These are phyloP conservation scores for Amanita rimosa DNA, from an alignment of 768 basidiomycete genomes.

Conservation along the genomic window DNA sequence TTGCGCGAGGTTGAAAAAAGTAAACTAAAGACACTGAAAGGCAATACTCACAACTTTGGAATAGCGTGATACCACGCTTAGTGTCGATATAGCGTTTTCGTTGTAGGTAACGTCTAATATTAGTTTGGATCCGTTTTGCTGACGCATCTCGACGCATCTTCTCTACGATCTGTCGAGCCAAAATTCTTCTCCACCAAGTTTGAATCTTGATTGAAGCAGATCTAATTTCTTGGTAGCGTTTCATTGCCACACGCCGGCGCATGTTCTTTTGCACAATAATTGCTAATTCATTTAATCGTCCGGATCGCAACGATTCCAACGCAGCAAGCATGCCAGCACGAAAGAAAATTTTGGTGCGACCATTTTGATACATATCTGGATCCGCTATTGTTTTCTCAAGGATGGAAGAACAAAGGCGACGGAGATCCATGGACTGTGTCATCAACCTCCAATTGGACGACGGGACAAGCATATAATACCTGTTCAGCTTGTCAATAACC, in stretches of 20 bases:
- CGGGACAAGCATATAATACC: slow-evolving; percentile 94
- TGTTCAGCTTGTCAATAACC: slow-evolving; percentile 20
- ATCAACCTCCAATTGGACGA: slow-evolving; percentile 81
- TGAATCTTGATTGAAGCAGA: slow-evolving; percentile 76
- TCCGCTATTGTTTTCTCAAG: slow-evolving; percentile 83
- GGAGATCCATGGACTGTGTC: slow-evolving; percentile 75
- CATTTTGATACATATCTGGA: slow-evolving; percentile 93
- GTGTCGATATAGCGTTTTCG: slow-evolving; percentile 57
- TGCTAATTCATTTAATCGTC: slow-evolving; percentile 80
- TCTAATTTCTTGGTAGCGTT: slow-evolving; percentile 64
- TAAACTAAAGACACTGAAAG: not conserved
- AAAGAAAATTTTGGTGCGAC: slow-evolving; percentile 98
- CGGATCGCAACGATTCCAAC: slow-evolving; percentile 82
- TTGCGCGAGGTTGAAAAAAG: slow-evolving; percentile 14
- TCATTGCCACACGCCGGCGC: slow-evolving; percentile 74
- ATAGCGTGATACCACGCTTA: slow-evolving; percentile 47
- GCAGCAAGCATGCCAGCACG: slow-evolving; percentile 97
- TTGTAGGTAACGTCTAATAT: slow-evolving; percentile 62
- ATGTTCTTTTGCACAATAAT: slow-evolving; percentile 98
- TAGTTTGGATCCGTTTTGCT: slow-evolving; percentile 67
- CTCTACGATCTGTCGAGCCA: slow-evolving; percentile 64
- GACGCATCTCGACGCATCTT: slow-evolving; percentile 62
- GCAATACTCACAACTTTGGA: slow-evolving; percentile 71
- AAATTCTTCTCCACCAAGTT: slow-evolving; percentile 87
- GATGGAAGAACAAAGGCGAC: slow-evolving; percentile 72